Percentiles rank a stretch among this genome's conserved stretches.
phyloP scores from a whole-genome alignment of 1,139 yeast genomes.

The Arxiozyma slooffiae region DNA sequence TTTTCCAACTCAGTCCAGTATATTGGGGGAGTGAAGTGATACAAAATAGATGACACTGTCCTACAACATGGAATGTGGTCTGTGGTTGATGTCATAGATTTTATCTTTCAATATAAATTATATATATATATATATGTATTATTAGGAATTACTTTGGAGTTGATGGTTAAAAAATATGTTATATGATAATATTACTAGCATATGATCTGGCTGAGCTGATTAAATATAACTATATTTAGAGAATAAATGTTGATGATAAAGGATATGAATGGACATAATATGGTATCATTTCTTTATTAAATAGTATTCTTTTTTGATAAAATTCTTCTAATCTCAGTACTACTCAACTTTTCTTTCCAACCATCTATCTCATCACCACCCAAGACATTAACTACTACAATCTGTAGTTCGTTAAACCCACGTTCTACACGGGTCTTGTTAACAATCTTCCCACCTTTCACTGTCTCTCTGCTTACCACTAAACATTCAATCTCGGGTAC shows the following conservation, averaged over 20 bases:
- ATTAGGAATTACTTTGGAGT: background rate
- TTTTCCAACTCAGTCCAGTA: background rate
- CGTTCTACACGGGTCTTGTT: slow-evolving; percentile 53
- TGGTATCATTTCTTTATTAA: too few relatives aligned
- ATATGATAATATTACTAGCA: background rate
- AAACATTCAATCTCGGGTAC: slow-evolving; percentile 66
- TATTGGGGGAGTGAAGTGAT: background rate
- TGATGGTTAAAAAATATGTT: too few relatives aligned
- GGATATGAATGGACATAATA: background rate
- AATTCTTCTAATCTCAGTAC: slow-evolving; percentile 43
- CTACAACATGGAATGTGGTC: background rate
- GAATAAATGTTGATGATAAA: background rate
- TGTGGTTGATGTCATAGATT: background rate
- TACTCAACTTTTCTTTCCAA: slow-evolving; percentile 72
- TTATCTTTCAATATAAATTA: too few relatives aligned
- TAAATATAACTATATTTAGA: background rate
- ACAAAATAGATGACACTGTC: too few relatives aligned
- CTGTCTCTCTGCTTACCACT: slow-evolving; percentile 72
- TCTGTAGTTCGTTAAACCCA: slow-evolving; percentile 44
- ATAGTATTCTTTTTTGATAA: background rate
- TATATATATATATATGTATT: background rate
- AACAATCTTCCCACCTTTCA: slow-evolving; percentile 61
- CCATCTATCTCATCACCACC: slow-evolving; percentile 51
- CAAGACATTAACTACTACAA: slow-evolving; percentile 59
- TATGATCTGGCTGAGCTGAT: background rate